A percentile compares a stretch with the other conserved stretches of the same genome.
phyloP scores from a whole-genome alignment of 1,139 yeast species.

The Scheffersomyces cryptocercus region DNA sequence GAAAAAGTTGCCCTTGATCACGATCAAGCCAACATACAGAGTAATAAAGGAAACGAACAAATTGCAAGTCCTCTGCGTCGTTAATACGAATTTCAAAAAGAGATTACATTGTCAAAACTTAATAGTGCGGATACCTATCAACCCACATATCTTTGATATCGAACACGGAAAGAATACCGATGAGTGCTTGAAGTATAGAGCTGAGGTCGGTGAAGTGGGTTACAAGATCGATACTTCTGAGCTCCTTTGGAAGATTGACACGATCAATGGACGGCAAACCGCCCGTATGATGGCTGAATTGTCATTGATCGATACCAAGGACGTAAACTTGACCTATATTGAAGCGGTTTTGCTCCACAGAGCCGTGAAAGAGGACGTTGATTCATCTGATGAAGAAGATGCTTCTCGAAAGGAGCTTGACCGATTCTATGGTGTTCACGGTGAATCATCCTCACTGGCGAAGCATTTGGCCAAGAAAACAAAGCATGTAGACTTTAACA shows the following conservation, averaged over 20 bases:
- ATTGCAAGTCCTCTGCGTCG: slow-evolving; percentile 38
- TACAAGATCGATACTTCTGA: slow-evolving; percentile 49
- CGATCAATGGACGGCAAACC: slow-evolving; percentile 51
- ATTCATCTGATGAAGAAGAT: slow-evolving; percentile 15
- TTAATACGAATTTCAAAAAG: slow-evolving; percentile 37
- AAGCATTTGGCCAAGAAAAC: slow-evolving; percentile 15
- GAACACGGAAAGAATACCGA: slow-evolving; percentile 29
- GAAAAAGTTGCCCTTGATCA: slow-evolving; percentile 36
- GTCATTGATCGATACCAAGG: slow-evolving; percentile 14
- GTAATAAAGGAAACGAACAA: slow-evolving; percentile 20
- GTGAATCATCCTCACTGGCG: slow-evolving; percentile 32
- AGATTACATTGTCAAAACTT: slow-evolving; percentile 36
- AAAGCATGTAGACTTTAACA: slow-evolving; percentile 15
- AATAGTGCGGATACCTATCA: slow-evolving; percentile 35
- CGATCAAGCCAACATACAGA: slow-evolving; percentile 38
- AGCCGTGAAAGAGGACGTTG: neutral
- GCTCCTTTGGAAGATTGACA: slow-evolving; percentile 60
- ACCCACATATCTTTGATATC: slow-evolving; percentile 35
- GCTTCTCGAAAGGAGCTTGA: slow-evolving; percentile 34
- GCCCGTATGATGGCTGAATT: slow-evolving; percentile 50
- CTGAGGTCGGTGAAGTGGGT: slow-evolving; percentile 44
- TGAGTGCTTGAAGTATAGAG: slow-evolving; percentile 34
- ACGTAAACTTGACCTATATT: slow-evolving; percentile 3
- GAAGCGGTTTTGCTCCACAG: slow-evolving; percentile 6
- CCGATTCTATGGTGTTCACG: slow-evolving; percentile 44